A percentile compares a stretch with the other conserved stretches of the same genome.
Evolutionary conservation across 225 moss, liverwort and hornwort species (phyloP).

Genomic region (Takakia lepidozioides): DNA sequence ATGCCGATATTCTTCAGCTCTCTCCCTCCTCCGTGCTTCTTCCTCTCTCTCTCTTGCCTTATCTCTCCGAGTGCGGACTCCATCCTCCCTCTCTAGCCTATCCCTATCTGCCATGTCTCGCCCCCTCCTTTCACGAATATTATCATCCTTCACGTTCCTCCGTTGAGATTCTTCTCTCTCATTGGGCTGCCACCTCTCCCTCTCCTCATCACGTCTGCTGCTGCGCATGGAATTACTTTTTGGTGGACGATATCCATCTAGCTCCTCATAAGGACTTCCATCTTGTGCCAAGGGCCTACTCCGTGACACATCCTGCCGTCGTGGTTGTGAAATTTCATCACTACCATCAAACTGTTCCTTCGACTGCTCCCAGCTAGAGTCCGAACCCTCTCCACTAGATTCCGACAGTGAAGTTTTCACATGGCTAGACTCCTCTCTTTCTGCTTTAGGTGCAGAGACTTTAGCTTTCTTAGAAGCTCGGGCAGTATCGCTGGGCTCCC

Average conservation of each 20-base stretch:
- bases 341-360: conserved; percentile 48
- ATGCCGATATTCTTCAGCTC: conserved; percentile 27
- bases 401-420: conserved; percentile 41
- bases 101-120: conserved; percentile 58
- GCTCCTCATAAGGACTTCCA: conserved; percentile 9
- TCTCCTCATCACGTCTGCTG: conserved; percentile 24
- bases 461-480: conserved; percentile 65
- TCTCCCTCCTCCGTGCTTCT: conserved; percentile 40
- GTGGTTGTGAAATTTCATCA: conserved; percentile 41
- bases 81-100: conserved; percentile 62
- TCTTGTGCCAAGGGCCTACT: conserved; percentile 34
- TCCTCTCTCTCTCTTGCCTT: conserved; percentile 30
- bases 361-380: conserved; percentile 52
- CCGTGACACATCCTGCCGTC: conserved; percentile 33
- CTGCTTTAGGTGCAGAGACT: conserved; percentile 38
- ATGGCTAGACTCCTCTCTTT: conserved; percentile 32
- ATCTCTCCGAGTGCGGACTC: conserved; percentile 47
- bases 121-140: conserved; percentile 39
- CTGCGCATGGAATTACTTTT: conserved; percentile 29
- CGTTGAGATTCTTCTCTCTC: conserved; percentile 50
- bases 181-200: conserved; percentile 25
- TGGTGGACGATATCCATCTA: conserved; percentile 20
- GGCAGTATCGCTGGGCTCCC: conserved; percentile 41
- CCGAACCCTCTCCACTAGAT: conserved; percentile 53
- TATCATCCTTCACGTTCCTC: conserved; percentile 44